These are phyloP conservation scores for Metschnikowia lunata DNA, from an alignment of 805 yeast genomes.

Conservation along the genomic window DNA sequence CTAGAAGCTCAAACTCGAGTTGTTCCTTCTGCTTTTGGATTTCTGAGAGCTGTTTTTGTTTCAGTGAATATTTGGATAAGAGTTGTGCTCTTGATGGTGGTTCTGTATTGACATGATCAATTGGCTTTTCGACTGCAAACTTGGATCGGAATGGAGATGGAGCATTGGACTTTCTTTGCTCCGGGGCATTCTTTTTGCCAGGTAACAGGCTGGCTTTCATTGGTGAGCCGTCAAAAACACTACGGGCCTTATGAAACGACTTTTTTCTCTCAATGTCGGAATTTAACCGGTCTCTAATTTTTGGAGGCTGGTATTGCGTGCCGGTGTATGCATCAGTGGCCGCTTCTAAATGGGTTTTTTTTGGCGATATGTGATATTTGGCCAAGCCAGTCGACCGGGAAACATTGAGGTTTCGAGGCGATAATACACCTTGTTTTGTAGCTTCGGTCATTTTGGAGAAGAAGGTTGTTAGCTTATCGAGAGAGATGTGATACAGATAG, in stretches of 20 bases:
- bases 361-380: conserved; percentile 8
- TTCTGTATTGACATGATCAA: background rate
- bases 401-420: conserved; percentile 28
- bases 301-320: conserved; percentile 2
- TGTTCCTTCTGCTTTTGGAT: conserved; percentile 37
- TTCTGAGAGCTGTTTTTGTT: conserved; percentile 51
- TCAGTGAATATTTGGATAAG: conserved; percentile 38
- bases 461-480: too few relatives aligned
- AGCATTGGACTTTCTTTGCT: conserved; percentile 1
- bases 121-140: conserved; percentile 5
- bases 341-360: background rate
- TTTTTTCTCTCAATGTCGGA: conserved; percentile 8
- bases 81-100: conserved; percentile 7
- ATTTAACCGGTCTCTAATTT: background rate
- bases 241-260: conserved; percentile 3
- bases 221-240: conserved; percentile 5
- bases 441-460: background rate
- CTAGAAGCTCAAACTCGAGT: conserved; percentile 33
- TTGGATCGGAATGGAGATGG: conserved; percentile 4
- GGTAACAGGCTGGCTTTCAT: background rate
- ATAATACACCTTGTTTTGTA: background rate
- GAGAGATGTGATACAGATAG: too few relatives aligned
- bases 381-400: conserved; percentile 47
- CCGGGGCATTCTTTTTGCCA: background rate
- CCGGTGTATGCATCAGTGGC: background rate